Conservation (phyloP, 2,329 filamentous ascomycete genomes). For the Colletotrichum neosansevieriae region DNA sequence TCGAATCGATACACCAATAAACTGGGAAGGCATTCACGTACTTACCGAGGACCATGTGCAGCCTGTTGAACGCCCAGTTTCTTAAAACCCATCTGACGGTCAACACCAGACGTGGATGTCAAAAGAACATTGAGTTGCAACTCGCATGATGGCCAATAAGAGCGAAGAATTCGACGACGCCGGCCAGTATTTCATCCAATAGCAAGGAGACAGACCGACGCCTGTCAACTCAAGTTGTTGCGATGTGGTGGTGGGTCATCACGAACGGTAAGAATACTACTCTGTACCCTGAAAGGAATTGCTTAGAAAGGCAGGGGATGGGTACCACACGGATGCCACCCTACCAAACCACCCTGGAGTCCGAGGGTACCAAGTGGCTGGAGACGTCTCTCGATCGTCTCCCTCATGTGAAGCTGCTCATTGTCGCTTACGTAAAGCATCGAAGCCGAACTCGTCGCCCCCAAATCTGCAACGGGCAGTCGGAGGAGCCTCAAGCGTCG, state of each 20-base stretch:
- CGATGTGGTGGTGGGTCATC: conserved; percentile 13
- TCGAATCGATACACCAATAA: too few species aligned
- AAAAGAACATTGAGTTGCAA: conserved; percentile 17
- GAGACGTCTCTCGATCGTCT: not conserved
- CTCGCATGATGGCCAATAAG: conserved; percentile 32
- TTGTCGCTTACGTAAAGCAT: conserved; percentile 13
- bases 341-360: not conserved
- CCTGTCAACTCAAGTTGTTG: conserved; percentile 12
- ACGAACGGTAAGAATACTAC: conserved; percentile 13
- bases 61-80: not conserved
- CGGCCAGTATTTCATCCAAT: conserved; percentile 34
- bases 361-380: conserved; percentile 28
- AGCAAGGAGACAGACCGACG: not conserved
- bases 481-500: conserved; percentile 14
- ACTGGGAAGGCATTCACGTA: too few species aligned
- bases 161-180: not conserved
- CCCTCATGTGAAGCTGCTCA: not conserved
- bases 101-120: conserved; percentile 1
- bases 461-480: conserved; percentile 9
- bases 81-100: too few species aligned
- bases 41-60: too few species aligned
- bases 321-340: not conserved
- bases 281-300: conserved; percentile 1
- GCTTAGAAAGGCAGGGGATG: conserved; percentile 17
- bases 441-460: conserved; percentile 10